phyloP scores from a whole-genome alignment of 371 early-diverging fungal genomes.

The Homolaphlyctis polyrhiza region DNA sequence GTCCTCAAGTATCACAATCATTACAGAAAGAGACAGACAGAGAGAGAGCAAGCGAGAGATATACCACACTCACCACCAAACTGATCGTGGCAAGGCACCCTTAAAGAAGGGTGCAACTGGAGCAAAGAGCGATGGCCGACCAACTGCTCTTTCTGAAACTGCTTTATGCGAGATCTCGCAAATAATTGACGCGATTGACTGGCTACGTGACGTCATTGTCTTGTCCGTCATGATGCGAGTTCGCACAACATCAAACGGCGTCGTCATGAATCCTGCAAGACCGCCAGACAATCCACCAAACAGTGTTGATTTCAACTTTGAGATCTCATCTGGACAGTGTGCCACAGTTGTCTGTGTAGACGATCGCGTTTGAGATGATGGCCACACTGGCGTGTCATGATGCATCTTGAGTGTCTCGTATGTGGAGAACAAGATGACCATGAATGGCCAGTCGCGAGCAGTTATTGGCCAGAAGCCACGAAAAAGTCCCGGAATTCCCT shows the following conservation, averaged over 20 bases:
- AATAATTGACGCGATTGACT: background rate
- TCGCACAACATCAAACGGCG: conserved; percentile 91
- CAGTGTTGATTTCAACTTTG: conserved; percentile 61
- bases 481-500: conserved; percentile 68
- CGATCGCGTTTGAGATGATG: background rate
- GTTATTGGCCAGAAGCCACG: conserved; percentile 75
- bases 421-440: conserved; percentile 73
- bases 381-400: conserved; percentile 50
- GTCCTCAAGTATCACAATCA: background rate
- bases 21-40: background rate
- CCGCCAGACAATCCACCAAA: conserved; percentile 83
- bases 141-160: background rate
- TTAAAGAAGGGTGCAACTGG: conserved; percentile 56
- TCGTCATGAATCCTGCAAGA: conserved; percentile 82
- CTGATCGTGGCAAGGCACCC: conserved; percentile 58
- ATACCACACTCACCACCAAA: conserved; percentile 49
- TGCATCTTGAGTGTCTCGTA: conserved; percentile 75
- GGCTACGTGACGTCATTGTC: background rate
- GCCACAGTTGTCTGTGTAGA: conserved; percentile 37
- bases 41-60: background rate
- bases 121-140: background rate
- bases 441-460: conserved; percentile 71
- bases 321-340: too few relatives aligned
- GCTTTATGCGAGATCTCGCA: background rate
- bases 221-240: conserved; percentile 81